Conservation (phyloP, 768 basidiomycete genomes). For the Boletus pseudo-olivaceus region DNA sequence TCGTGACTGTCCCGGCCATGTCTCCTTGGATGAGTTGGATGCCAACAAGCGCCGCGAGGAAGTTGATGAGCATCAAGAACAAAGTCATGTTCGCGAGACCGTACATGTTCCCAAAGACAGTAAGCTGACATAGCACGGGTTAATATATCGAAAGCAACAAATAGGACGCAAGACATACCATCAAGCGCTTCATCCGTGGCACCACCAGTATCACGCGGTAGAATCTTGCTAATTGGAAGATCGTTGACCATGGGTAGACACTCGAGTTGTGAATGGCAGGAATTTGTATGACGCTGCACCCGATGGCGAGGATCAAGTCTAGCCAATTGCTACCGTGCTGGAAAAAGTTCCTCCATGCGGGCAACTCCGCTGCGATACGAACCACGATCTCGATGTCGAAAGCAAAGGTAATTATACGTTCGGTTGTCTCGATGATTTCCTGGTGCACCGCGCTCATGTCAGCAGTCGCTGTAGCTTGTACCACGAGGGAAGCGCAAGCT, state of each 20-base stretch:
- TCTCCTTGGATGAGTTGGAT: slow-evolving; percentile 88
- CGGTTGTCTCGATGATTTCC: slow-evolving; percentile 55
- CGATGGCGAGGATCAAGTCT: slow-evolving; percentile 73
- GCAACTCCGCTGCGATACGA: slow-evolving; percentile 65
- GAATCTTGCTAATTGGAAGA: slow-evolving; percentile 82
- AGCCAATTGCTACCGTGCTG: slow-evolving; percentile 57
- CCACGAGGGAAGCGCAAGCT: slow-evolving; percentile 63
- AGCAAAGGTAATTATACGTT: slow-evolving; percentile 72
- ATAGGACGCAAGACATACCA: slow-evolving; percentile 46
- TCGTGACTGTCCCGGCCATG: slow-evolving; percentile 44
- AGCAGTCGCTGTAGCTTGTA: slow-evolving; percentile 68
- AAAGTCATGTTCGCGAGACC: slow-evolving; percentile 89
- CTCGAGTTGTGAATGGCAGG: slow-evolving; percentile 63
- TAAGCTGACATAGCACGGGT: slow-evolving; percentile 46
- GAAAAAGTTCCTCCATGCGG: slow-evolving; percentile 83
- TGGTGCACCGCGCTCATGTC: slow-evolving; percentile 45
- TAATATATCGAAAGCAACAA: slow-evolving; percentile 2
- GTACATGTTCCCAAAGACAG: slow-evolving; percentile 89
- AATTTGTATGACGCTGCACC: slow-evolving; percentile 78
- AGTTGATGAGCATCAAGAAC: slow-evolving; percentile 86
- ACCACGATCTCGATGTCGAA: slow-evolving; percentile 89
- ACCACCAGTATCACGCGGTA: slow-evolving; percentile 90
- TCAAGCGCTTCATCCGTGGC: slow-evolving; percentile 83
- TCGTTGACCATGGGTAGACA: slow-evolving; percentile 85
- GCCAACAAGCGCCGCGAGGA: slow-evolving; percentile 76